Base-by-base conservation (phyloP, 2,329 filamentous ascomycete genomes). In the Fusarium sp. region DNA sequence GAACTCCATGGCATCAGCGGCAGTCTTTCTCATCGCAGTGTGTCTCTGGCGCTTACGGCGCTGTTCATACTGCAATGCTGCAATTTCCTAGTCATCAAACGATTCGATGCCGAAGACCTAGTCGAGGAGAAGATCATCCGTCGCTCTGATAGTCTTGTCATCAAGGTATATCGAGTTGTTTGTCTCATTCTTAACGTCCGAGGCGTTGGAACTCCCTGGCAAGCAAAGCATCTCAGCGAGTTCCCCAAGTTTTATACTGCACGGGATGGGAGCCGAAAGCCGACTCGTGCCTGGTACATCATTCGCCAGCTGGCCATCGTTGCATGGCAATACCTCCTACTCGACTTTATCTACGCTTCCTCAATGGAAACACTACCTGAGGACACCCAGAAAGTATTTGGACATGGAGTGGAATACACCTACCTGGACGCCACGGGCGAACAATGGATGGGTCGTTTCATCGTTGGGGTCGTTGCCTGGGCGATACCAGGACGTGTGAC, bases 261-360 rank as follows among this genome's bases (percentile, higher is more conserved):
- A 6, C 11, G 5, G 32, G 18, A 8, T 11, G 6, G 32, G 32
- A 24, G 20, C 9, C 11, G 29, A 9, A 32, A n/a, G 22, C 47
- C 16, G 16, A n/a, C 47, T 25, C 20, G 15, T 9, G 7, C 5
- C 1, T 9, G 30, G 47, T 51, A 34, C 4, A 25, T 51, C 18
- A 5, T n/a, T 51, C 20, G 29, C 12, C 47, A 51, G 20, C 24
- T 32, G n/a, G 16, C n/a, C 3, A 51, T n/a, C 3, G 5, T 24
- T n/a, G 30, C 47, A 7, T 51, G 29, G 47, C 47, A 51, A 34
- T 51, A 22, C 25, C 20, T 51, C 11, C 16, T 51, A 22, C 20
- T 51, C 12, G 47, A 51, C 14, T 18, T 51, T 6, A 24, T 34
- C 9, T 34, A 51, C 8, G 10, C 16, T 5, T n/a, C 30, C 7